Conservation (phyloP, 108 stramenopile genomes). For the Parietichytrium sp. region DNA sequence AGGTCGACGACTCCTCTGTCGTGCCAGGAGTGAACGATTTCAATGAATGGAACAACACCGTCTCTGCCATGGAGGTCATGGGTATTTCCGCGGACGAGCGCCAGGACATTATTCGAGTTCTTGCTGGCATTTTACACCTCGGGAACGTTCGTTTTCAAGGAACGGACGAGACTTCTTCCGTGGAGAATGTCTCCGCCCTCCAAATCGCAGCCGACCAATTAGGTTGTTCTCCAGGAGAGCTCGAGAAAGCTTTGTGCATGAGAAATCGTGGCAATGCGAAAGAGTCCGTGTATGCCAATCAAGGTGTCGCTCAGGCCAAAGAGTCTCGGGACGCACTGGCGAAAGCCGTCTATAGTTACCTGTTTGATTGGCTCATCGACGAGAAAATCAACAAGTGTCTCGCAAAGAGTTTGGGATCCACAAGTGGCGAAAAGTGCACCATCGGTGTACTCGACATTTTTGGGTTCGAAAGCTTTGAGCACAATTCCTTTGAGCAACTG, state of each 20-base stretch:
- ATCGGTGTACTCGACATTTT: conserved; percentile 58
- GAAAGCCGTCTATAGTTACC: conserved; percentile 60
- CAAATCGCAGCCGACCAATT: conserved; percentile 54
- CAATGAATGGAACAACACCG: conserved; percentile 53
- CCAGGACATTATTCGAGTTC: background rate
- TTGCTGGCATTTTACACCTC: conserved; percentile 52
- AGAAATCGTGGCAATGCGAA: background rate
- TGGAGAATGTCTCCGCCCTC: conserved; percentile 63
- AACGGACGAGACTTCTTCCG: conserved; percentile 64
- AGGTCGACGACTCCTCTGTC: conserved; percentile 11
- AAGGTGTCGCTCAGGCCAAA: conserved; percentile 49
- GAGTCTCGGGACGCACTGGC: conserved; percentile 64
- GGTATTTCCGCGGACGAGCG: conserved; percentile 42
- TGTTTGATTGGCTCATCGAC: conserved; percentile 65
- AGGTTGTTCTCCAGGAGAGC: conserved; percentile 41
- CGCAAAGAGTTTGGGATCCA: background rate
- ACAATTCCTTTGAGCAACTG: conserved; percentile 56
- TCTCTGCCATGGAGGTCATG: conserved; percentile 46
- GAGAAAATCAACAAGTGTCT: conserved; percentile 53
- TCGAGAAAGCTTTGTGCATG: conserved; percentile 47
- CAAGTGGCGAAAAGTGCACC: background rate
- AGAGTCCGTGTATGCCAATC: conserved; percentile 42
- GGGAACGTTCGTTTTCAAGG: conserved; percentile 66
- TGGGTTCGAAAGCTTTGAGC: conserved; percentile 54
- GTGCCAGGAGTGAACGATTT: conserved; percentile 51